Percentiles rank a stretch among this genome's conserved stretches.
phyloP scores from a whole-genome alignment of 2,329 filamentous ascomycete species.

The Rutstroemia sp. region DNA sequence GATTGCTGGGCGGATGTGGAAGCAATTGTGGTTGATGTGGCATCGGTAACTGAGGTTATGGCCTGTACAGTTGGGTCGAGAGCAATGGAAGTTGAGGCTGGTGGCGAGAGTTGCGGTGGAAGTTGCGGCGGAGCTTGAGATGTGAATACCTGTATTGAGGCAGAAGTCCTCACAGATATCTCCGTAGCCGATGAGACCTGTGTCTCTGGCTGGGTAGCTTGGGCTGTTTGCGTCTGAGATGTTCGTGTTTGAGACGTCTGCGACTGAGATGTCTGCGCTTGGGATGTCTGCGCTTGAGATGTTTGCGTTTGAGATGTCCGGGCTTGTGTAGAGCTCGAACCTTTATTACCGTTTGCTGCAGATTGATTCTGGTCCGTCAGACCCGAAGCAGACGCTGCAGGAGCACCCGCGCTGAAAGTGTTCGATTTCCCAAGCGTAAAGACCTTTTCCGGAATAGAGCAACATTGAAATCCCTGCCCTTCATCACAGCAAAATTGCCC shows the following conservation, averaged over 20 bases:
- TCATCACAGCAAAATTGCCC: constrained; percentile 17
- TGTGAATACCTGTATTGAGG: not conserved
- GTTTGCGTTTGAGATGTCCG: not conserved
- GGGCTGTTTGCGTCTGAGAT: not conserved
- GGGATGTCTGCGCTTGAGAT: not conserved
- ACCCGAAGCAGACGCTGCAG: not conserved
- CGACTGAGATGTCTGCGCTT: not conserved
- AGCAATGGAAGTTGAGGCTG: not conserved
- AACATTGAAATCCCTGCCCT: constrained; percentile 12
- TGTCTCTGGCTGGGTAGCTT: not conserved
- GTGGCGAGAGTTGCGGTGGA: not conserved
- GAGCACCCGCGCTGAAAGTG: not conserved
- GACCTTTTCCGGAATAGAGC: constrained; percentile 9
- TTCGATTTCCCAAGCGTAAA: constrained; percentile 7
- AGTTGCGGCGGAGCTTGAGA: not conserved
- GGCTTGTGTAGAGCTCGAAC: not conserved
- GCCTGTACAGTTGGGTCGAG: not conserved
- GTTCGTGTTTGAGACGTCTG: not conserved
- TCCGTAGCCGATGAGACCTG: not conserved
- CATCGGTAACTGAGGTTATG: not conserved
- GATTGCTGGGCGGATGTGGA: not conserved
- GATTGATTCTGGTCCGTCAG: not conserved
- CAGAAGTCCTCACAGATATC: not conserved
- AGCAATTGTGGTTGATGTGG: not conserved
- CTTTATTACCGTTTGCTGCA: not conserved